Percentiles rank a stretch among this genome's conserved stretches.
Evolutionary conservation across 2,329 filamentous ascomycete genomes (phyloP).

Genomic region (Seiridium cupressi): DNA sequence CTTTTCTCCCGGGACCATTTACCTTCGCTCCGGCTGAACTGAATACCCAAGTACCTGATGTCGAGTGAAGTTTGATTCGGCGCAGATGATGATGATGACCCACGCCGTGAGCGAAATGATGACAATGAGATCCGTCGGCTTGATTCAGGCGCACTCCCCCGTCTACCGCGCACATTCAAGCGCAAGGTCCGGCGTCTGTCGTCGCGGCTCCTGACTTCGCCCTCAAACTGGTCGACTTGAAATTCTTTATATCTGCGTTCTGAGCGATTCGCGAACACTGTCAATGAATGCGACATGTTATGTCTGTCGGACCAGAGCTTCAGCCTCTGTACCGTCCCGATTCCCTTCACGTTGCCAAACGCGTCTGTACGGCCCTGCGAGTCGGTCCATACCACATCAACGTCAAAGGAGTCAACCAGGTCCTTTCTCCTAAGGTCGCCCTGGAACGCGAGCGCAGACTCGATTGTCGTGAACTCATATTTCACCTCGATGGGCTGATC

Average conservation of each 20-base stretch:
- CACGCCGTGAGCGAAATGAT: slow-evolving; percentile 9
- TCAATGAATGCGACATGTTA: slow-evolving; percentile 45
- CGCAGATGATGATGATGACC: background rate
- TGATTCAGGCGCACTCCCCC: slow-evolving; percentile 38
- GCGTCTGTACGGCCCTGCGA: slow-evolving; percentile 46
- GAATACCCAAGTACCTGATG: slow-evolving; percentile 47
- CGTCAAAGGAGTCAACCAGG: slow-evolving; percentile 49
- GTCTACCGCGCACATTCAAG: slow-evolving; percentile 37
- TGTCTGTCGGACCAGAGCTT: slow-evolving; percentile 51
- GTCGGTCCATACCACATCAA: slow-evolving; percentile 53
- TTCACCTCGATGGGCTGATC: slow-evolving; percentile 46
- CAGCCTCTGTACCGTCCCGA: slow-evolving; percentile 50
- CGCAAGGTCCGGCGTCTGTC: slow-evolving; percentile 44
- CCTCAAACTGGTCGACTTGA: slow-evolving; percentile 44
- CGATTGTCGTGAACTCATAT: slow-evolving; percentile 50
- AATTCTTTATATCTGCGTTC: slow-evolving; percentile 46
- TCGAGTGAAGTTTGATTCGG: slow-evolving; percentile 27
- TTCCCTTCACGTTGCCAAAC: slow-evolving; percentile 48
- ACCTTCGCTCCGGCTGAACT: slow-evolving; percentile 49
- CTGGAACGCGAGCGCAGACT: slow-evolving; percentile 47
- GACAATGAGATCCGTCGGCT: slow-evolving; percentile 13
- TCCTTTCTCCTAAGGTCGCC: slow-evolving; percentile 46
- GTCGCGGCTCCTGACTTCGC: slow-evolving; percentile 43
- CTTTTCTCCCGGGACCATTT: slow-evolving; percentile 15
- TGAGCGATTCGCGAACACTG: slow-evolving; percentile 45